Conservation (phyloP, 495 filamentous ascomycete genomes). For the Delitschia confertaspora region DNA sequence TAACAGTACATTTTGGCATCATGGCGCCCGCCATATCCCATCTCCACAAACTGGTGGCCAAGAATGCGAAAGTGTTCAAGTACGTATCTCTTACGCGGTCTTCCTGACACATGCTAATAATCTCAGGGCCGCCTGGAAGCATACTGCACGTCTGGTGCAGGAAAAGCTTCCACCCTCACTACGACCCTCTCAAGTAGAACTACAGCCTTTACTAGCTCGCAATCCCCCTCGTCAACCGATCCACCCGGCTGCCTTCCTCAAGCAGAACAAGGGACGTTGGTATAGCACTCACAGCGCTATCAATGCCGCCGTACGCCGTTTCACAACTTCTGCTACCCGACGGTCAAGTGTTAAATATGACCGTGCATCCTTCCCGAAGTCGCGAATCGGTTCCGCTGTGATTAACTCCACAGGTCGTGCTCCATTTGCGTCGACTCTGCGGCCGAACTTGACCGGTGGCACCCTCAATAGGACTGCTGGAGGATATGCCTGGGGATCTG, state of each 20-base stretch:
- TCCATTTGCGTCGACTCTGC: conserved; percentile 82
- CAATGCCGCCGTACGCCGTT: conserved; percentile 49
- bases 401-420: conserved; percentile 58
- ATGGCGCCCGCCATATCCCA: conserved; percentile 30
- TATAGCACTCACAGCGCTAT: conserved; percentile 60
- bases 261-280: conserved; percentile 57
- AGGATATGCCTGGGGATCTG: conserved; percentile 69
- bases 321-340: conserved; percentile 46
- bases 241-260: conserved; percentile 60
- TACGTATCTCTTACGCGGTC: conserved; percentile 11
- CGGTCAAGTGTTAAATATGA: conserved; percentile 47
- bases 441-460: conserved; percentile 87
- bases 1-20: conserved; percentile 4
- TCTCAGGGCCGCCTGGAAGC: conserved; percentile 28
- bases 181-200: conserved; percentile 41
- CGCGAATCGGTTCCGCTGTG: conserved; percentile 57
- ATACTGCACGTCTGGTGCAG: conserved; percentile 27
- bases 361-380: conserved; percentile 55
- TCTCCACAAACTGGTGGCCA: conserved; percentile 32
- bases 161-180: conserved; percentile 41
- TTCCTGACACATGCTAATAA: not conserved
- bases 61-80: conserved; percentile 33
- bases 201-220: conserved; percentile 48
- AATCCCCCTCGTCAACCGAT: conserved; percentile 57
- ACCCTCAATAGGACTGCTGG: conserved; percentile 75